Conservation (phyloP, 2,329 filamentous ascomycete species). For the Hypoxylon sp. region DNA sequence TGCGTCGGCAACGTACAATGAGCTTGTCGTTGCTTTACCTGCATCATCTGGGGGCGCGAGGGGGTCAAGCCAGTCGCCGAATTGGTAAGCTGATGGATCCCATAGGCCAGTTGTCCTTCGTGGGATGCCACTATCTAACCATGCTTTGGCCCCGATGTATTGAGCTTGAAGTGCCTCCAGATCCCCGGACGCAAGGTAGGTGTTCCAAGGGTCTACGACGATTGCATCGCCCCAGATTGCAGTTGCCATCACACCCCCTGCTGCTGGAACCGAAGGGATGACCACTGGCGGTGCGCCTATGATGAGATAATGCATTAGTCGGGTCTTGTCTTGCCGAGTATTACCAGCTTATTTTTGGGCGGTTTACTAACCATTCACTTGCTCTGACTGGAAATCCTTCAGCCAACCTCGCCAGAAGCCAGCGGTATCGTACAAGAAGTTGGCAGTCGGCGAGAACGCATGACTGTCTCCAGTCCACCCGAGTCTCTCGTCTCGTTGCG, state of each 20-base stretch:
- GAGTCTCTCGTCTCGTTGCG: conserved; percentile 61
- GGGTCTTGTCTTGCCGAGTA: neutral
- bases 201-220: conserved; percentile 56
- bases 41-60: conserved; percentile 56
- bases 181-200: conserved; percentile 56
- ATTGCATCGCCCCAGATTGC: conserved; percentile 60
- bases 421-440: conserved; percentile 64
- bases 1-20: conserved; percentile 59
- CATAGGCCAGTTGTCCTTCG: conserved; percentile 55
- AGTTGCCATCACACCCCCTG: conserved; percentile 43
- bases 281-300: conserved; percentile 47
- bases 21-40: conserved; percentile 54
- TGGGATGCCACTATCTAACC: conserved; percentile 54
- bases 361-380: conserved; percentile 43
- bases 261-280: conserved; percentile 47
- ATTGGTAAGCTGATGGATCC: conserved; percentile 54
- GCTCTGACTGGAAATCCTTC: conserved; percentile 57
- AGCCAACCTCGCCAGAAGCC: conserved; percentile 65
- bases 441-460: conserved; percentile 61
- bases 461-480: conserved; percentile 63
- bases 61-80: conserved; percentile 63
- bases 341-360: conserved; percentile 3
- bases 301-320: conserved; percentile 14
- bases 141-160: conserved; percentile 55
- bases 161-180: conserved; percentile 52